phyloP scores from a whole-genome alignment of 2,329 filamentous ascomycete genomes.

The Endothia cerciana region DNA sequence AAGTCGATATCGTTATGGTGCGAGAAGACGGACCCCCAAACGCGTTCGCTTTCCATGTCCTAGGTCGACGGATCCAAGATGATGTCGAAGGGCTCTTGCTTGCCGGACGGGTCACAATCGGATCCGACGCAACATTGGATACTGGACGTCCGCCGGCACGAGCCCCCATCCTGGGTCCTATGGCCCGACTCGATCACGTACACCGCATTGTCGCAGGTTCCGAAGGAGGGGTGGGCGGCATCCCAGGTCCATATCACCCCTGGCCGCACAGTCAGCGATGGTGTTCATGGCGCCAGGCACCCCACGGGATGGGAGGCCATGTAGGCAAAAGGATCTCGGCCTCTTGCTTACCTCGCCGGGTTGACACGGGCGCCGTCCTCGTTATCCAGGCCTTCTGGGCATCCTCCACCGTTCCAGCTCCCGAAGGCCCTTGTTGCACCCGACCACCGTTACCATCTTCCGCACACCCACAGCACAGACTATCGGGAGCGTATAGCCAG shows the following conservation, averaged over 20 bases:
- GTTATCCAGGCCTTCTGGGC: neutral
- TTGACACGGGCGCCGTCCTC: slow-evolving; percentile 3
- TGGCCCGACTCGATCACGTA: slow-evolving; percentile 7
- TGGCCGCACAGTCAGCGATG: neutral
- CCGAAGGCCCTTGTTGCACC: neutral
- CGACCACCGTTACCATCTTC: neutral
- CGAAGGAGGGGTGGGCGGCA: neutral
- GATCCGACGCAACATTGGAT: neutral
- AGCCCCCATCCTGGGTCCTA: neutral
- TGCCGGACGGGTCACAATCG: neutral
- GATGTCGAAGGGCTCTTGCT: too few species aligned
- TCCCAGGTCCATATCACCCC: neutral
- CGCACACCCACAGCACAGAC: slow-evolving; percentile 3
- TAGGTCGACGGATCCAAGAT: too few species aligned
- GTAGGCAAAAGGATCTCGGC: too few species aligned
- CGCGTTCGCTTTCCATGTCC: neutral
- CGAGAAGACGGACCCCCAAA: neutral
- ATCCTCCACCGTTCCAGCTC: neutral
- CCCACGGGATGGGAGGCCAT: too few species aligned
- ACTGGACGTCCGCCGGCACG: neutral
- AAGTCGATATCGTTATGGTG: neutral
- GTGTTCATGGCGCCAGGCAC: too few species aligned
- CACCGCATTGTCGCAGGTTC: neutral
- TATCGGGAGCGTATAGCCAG: slow-evolving; percentile 6
- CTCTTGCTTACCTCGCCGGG: slow-evolving; percentile 2